Percentiles rank a stretch among this genome's conserved stretches.
Conservation (phyloP, 331 rosid genomes). For the Telfairia occidentalis region DNA sequence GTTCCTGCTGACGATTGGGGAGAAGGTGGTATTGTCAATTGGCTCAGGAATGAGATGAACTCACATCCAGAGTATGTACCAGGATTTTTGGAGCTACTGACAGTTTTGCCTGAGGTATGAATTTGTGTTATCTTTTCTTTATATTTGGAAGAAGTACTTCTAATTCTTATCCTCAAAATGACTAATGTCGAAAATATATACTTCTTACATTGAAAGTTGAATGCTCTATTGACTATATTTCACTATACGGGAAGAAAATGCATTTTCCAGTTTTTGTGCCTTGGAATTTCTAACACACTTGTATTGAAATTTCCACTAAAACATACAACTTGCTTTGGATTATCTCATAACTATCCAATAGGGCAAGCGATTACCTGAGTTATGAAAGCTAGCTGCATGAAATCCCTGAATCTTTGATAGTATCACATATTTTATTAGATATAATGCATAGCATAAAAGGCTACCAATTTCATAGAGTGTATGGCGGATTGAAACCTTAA, state of each 20-base stretch:
- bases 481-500: not conserved
- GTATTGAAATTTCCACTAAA: not conserved
- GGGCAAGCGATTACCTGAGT: not conserved
- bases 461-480: not conserved
- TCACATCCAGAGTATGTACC: constrained; percentile 94
- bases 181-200: not conserved
- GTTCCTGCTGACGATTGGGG: constrained; percentile 99
- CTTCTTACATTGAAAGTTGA: not conserved
- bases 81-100: constrained; percentile 92
- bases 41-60: constrained; percentile 98
- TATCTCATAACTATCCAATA: not conserved
- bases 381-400: not conserved
- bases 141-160: not conserved
- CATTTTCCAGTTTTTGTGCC: not conserved
- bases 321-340: not conserved
- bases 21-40: constrained; percentile 90
- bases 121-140: constrained; percentile 10
- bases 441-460: not conserved
- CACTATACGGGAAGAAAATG: not conserved
- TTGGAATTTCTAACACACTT: not conserved
- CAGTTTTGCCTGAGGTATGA: constrained; percentile 94
- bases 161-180: constrained; percentile 8
- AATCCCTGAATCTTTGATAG: not conserved
- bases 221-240: not conserved
- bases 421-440: not conserved